Evolutionary conservation across 805 yeast species (phyloP).

Genomic region (Hagleromyces aurorensis): DNA sequence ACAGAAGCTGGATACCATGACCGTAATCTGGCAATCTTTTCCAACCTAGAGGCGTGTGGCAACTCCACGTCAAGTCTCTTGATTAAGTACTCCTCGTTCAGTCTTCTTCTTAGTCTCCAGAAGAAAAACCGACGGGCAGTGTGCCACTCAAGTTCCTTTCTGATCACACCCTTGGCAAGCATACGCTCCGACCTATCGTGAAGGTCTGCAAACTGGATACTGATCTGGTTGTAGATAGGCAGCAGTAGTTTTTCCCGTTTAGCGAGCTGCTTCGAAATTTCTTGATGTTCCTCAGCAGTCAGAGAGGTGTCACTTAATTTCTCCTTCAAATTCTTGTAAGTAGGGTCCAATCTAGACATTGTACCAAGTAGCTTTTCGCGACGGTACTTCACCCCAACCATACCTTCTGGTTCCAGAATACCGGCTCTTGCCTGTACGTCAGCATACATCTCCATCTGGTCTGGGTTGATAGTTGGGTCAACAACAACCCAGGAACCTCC

Average conservation of each 20-base stretch:
- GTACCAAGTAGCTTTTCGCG: constrained; percentile 86
- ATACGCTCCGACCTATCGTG: constrained; percentile 97
- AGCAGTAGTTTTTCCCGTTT: constrained; percentile 73
- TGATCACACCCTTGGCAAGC: constrained; percentile 88
- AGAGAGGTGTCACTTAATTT: constrained; percentile 47
- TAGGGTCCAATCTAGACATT: constrained; percentile 81
- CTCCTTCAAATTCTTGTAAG: constrained; percentile 59
- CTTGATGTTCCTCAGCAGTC: constrained; percentile 57
- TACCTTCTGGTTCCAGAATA: constrained; percentile 97
- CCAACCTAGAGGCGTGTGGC: constrained; percentile 57
- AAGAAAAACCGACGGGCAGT: constrained; percentile 92
- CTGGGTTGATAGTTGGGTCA: constrained; percentile 94
- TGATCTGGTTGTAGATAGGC: constrained; percentile 86
- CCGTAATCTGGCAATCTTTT: constrained; percentile 78
- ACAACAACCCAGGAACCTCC: constrained; percentile 99
- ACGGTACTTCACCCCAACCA: constrained; percentile 97
- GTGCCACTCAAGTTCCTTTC: constrained; percentile 77
- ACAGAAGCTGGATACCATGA: constrained; percentile 74
- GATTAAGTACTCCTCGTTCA: constrained; percentile 84
- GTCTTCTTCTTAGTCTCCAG: constrained; percentile 97
- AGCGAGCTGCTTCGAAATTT: constrained; percentile 54
- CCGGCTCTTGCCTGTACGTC: constrained; percentile 95
- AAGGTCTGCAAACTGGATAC: constrained; percentile 94
- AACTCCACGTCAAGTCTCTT: constrained; percentile 62
- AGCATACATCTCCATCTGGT: constrained; percentile 99